Percentiles rank a stretch among this genome's conserved stretches.
These are phyloP conservation scores for Geotrichum cucujoidarum DNA, from an alignment of 1,139 yeast species.

Conservation along the genomic window DNA sequence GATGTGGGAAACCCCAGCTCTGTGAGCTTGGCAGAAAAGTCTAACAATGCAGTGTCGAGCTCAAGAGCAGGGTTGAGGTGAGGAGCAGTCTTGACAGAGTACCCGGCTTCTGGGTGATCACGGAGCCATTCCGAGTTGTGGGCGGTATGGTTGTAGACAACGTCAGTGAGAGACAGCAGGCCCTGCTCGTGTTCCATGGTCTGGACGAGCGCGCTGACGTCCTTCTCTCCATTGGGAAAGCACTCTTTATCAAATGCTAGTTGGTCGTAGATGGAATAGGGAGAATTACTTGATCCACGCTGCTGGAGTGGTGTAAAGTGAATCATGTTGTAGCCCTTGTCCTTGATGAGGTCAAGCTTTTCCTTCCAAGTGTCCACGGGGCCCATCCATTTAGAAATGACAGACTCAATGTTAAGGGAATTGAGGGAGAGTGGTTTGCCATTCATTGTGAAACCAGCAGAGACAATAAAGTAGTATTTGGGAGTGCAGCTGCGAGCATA, in stretches of 20 bases:
- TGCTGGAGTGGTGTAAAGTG: slow-evolving; percentile 92
- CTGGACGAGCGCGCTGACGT: slow-evolving; percentile 46
- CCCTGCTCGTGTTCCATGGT: slow-evolving; percentile 52
- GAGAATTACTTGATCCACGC: slow-evolving; percentile 86
- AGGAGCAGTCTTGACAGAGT: slow-evolving; percentile 81
- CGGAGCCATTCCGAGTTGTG: slow-evolving; percentile 80
- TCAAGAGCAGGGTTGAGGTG: slow-evolving; percentile 81
- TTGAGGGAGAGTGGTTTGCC: slow-evolving; percentile 63
- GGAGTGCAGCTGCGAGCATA: slow-evolving; percentile 39
- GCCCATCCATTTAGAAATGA: slow-evolving; percentile 91
- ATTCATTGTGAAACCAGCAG: slow-evolving; percentile 63
- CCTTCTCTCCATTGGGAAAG: slow-evolving; percentile 48
- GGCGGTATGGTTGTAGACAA: slow-evolving; percentile 94
- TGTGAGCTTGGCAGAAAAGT: slow-evolving; percentile 54
- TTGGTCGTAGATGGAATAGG: slow-evolving; percentile 88
- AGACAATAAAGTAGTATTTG: slow-evolving; percentile 70
- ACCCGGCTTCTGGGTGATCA: slow-evolving; percentile 87
- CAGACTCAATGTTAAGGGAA: slow-evolving; percentile 77
- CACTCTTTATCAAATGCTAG: slow-evolving; percentile 62
- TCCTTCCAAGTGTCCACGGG: slow-evolving; percentile 57
- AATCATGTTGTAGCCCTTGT: slow-evolving; percentile 87
- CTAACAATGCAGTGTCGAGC: slow-evolving; percentile 62
- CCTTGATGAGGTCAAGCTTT: slow-evolving; percentile 54
- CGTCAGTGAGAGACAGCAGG: slow-evolving; percentile 77
- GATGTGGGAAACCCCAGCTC: slow-evolving; percentile 57